phyloP scores from a whole-genome alignment of 2,329 filamentous ascomycete species.

The Apiospora rasikravindrae region DNA sequence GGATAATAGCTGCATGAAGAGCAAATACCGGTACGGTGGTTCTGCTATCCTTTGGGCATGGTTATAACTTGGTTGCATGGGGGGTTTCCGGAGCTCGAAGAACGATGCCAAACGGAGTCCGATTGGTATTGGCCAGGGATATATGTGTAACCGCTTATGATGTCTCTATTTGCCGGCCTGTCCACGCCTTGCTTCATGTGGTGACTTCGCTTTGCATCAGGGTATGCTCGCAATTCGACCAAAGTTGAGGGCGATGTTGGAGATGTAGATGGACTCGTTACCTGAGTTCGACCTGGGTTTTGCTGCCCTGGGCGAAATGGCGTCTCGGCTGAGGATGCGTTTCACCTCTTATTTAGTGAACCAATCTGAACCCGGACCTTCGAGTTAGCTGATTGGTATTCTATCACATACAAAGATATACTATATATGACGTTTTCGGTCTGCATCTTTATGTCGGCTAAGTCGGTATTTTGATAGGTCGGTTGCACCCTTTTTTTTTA shows the following conservation, averaged over 20 bases:
- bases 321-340: not conserved
- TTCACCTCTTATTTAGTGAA: conserved; percentile 9
- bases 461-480: not conserved
- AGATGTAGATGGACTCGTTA: not conserved
- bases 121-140: not conserved
- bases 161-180: not conserved
- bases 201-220: not conserved
- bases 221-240: not conserved
- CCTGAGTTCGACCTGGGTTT: not conserved
- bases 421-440: not conserved
- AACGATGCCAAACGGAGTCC: not conserved
- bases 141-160: not conserved
- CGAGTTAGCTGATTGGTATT: not conserved
- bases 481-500: not conserved
- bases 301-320: not conserved
- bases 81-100: not conserved
- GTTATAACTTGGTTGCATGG: not conserved
- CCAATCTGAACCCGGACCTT: not conserved
- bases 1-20: not conserved
- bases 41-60: not conserved
- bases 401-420: not conserved
- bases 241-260: not conserved
- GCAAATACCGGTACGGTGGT: not conserved
- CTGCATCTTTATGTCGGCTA: not conserved
- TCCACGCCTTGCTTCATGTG: not conserved